These are phyloP conservation scores for Suhomyces panamericanus DNA, from an alignment of 1,139 yeast genomes.

Conservation along the genomic window DNA sequence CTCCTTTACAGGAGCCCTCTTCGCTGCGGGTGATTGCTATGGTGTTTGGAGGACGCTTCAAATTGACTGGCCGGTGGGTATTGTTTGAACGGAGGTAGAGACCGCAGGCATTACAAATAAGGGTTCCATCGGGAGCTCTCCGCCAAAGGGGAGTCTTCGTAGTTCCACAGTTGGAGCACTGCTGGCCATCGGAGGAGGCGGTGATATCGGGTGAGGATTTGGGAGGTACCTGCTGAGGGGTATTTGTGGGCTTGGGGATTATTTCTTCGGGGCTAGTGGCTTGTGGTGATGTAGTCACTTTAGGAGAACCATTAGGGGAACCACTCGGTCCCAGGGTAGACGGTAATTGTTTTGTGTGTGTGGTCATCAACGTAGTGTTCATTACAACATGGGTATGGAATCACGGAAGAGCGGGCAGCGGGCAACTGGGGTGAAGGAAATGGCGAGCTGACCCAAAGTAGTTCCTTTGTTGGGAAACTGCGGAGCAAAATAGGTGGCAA, in stretches of 20 bases:
- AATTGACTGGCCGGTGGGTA: conserved; percentile 55
- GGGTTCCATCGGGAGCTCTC: conserved; percentile 64
- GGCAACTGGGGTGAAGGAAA: background rate
- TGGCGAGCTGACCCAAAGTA: background rate
- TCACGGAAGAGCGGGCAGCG: too few species aligned
- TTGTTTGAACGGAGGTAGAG: conserved; percentile 55
- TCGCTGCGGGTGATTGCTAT: conserved; percentile 43
- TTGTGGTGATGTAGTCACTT: background rate
- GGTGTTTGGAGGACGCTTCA: conserved; percentile 67
- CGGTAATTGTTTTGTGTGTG: conserved; percentile 5
- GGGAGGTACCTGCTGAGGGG: conserved; percentile 1
- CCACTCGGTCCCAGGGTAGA: conserved; percentile 3
- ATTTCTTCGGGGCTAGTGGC: background rate
- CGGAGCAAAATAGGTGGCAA: too few species aligned
- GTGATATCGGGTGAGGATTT: background rate
- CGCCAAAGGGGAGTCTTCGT: conserved; percentile 71
- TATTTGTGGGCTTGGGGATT: background rate
- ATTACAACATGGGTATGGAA: conserved; percentile 1
- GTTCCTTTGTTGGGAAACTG: too few species aligned
- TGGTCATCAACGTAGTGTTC: conserved; percentile 4
- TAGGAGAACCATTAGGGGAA: background rate
- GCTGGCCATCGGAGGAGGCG: conserved; percentile 36
- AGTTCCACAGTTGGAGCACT: conserved; percentile 68
- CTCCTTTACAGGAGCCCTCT: conserved; percentile 76
- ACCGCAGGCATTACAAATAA: conserved; percentile 74